Base-by-base conservation (phyloP, 331 rosid species). In the Erythrophleum ivorense region DNA sequence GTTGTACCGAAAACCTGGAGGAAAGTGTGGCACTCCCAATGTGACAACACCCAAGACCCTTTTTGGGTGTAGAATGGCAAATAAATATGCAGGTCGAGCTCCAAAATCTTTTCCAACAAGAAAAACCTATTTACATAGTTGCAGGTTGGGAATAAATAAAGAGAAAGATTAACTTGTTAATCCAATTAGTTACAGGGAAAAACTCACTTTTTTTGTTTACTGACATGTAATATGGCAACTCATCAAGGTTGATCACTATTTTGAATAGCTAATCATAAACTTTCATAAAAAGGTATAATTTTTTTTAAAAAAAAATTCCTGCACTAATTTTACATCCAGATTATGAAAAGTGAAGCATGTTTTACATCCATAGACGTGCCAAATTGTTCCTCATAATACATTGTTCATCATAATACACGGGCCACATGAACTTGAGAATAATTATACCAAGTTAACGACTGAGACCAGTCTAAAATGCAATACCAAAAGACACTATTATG, bases 101-200 rank as follows among this genome's bases (percentile, higher is more conserved):
- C 98, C 98, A 69, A 91, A 93, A 83, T 93, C 98, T 84, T 94
- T 94, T 49, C 72, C 98, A 52, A 90, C 79, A 10, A 94, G 77
- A 49, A 91, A 89, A 40, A 87, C 97, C 97, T 93, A 69, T 49
- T 29, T 71, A 71, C 29, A 1, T 24, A 24, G 29, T 24, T 24
- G 29, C 0, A 57, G 64, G 14, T 6, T 16, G 12, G 7, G 68
- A 62, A 62, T 62, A 12, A 60, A 60, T 29, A 62, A 3, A 12
- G 41, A 36, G 45, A 38, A 19, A 65, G 8, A 8, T 16, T 4
- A 38, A 16, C 13, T 24, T 40, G 16, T 33, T 18, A 2, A 5
- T 49, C 63, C 38, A 36, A 53, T 11, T 0, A 68, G 6, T 18
- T 41, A 46, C 52, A 46, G 14, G 52, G 14, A 46, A 46, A 46